Evolutionary conservation across 1,284 basidiomycete genomes (phyloP).

Genomic region (Tilletiaria anomala): DNA sequence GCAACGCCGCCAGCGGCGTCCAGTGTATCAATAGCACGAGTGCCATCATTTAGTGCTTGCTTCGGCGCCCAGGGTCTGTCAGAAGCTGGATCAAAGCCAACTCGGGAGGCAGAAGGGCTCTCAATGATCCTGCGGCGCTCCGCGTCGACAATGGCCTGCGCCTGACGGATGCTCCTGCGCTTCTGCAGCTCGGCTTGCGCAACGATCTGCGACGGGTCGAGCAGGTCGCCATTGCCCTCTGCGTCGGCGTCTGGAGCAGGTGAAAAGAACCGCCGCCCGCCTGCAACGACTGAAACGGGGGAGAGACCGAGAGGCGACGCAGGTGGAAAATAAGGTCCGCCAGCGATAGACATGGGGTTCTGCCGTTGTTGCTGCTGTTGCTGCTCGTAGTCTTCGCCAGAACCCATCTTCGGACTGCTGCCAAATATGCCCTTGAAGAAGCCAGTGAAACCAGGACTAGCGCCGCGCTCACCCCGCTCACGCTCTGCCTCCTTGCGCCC

Average conservation of each 20-base stretch:
- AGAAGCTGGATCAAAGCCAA: too few species aligned
- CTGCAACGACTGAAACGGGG: too few species aligned
- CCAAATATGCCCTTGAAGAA: slow-evolving; percentile 28
- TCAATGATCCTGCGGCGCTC: slow-evolving; percentile 17
- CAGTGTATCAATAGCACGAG: background rate
- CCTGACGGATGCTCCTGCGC: slow-evolving; percentile 21
- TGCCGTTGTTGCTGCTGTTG: too few species aligned
- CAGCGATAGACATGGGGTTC: too few species aligned
- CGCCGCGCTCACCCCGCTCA: background rate
- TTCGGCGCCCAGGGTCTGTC: slow-evolving; percentile 3
- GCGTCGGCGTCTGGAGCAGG: slow-evolving; percentile 19
- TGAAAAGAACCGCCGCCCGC: too few species aligned
- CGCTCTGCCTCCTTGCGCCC: too few species aligned
- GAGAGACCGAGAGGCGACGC: too few species aligned
- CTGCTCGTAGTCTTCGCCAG: too few species aligned
- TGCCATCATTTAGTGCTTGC: slow-evolving; percentile 3
- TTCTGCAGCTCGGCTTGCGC: slow-evolving; percentile 17
- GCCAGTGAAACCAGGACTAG: slow-evolving; percentile 1
- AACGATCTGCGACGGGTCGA: too few species aligned
- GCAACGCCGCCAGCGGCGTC: background rate
- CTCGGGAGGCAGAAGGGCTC: slow-evolving; percentile 4
- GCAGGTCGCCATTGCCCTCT: too few species aligned
- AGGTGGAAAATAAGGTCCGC: too few species aligned
- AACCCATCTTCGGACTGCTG: slow-evolving; percentile 7
- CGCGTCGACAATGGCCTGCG: slow-evolving; percentile 26